Evolutionary conservation across 2,329 filamentous ascomycete species (phyloP), one percentile per base, ranked within the genome.

Genomic region (Colletotrichum sp.): DNA sequence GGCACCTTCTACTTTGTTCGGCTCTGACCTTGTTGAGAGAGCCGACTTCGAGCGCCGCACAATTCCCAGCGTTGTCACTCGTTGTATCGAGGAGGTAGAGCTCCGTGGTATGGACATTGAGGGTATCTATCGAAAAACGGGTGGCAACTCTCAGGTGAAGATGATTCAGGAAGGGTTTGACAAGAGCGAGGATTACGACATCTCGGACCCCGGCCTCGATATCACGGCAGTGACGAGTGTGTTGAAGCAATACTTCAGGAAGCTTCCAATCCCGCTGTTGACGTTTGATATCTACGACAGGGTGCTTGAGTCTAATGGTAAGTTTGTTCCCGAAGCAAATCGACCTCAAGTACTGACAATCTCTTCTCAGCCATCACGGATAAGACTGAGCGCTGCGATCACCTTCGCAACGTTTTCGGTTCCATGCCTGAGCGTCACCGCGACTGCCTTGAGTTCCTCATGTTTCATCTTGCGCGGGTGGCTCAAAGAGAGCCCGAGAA

Each of bases 91-190:
- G 83, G 96, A 99, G 86, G 97, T 99, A 52, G 97, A 99, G 85
- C 88, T 97, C 26, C 93, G 97, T 83, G 97, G 96, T 85, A 98
- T 99, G 95, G 96, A 99, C 81, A 92, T 98, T 80, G 97, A 99
- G 86, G 97, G 97, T 78, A 98, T 99, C 80, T 99, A 99, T 87
- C 93, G 97, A 81, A 99, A 99, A 89, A 98, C 96, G 67, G 97
- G 97, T 73, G 97, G 96, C 79, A 96, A 94, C 81, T 95, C 95
- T 10, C 95, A 98, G 84, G 94, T 98, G 83, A 98, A 98, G 84
- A 90, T 92, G 81, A 95, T 99, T 80, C 95, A 96, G 81, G 95
- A 96, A 79, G 96, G 96, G 15, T 99, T 99, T 83, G 96, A 98
- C 84, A 94, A 93, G 84, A 93, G 92, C 75, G 91, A 94, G 78